Evolutionary conservation across 2,329 filamentous ascomycete genomes (phyloP).

Genomic region (Colletotrichum godetiae): DNA sequence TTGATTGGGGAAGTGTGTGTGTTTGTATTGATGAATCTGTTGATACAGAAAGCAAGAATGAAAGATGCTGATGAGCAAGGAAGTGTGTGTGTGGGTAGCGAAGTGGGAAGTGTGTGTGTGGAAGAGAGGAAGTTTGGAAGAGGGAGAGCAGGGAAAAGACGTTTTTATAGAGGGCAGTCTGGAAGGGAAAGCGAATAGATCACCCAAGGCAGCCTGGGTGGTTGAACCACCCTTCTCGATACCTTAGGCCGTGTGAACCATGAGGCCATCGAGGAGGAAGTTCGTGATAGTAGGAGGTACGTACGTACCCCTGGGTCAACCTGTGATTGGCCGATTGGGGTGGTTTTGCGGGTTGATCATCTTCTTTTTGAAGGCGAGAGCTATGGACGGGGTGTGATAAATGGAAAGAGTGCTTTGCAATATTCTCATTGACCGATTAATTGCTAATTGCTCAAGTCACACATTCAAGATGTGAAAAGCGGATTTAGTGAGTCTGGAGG

Average conservation of each 20-base stretch:
- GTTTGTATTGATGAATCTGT: not conserved
- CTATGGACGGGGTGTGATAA: not conserved
- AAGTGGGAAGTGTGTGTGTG: not conserved
- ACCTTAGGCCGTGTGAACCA: not conserved
- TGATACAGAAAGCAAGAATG: not conserved
- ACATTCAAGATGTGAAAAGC: too few species aligned
- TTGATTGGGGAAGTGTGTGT: not conserved
- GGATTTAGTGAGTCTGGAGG: too few species aligned
- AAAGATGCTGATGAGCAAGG: not conserved
- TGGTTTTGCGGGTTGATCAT: not conserved
- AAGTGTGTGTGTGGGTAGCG: not conserved
- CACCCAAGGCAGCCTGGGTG: not conserved
- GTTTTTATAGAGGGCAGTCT: not conserved
- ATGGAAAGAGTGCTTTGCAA: not conserved
- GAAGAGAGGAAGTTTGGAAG: not conserved
- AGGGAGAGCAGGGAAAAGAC: not conserved
- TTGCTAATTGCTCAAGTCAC: not conserved
- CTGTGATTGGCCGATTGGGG: slow-evolving; percentile 6
- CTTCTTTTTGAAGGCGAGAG: too few species aligned
- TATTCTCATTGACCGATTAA: not conserved
- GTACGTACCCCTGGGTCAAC: not conserved
- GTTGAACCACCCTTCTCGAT: not conserved
- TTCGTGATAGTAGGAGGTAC: not conserved
- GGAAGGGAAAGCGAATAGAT: not conserved
- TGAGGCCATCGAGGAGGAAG: not conserved